Percentiles rank a stretch among this genome's conserved stretches.
Conservation (phyloP, 768 basidiomycete species). For the Suillus brevipes region DNA sequence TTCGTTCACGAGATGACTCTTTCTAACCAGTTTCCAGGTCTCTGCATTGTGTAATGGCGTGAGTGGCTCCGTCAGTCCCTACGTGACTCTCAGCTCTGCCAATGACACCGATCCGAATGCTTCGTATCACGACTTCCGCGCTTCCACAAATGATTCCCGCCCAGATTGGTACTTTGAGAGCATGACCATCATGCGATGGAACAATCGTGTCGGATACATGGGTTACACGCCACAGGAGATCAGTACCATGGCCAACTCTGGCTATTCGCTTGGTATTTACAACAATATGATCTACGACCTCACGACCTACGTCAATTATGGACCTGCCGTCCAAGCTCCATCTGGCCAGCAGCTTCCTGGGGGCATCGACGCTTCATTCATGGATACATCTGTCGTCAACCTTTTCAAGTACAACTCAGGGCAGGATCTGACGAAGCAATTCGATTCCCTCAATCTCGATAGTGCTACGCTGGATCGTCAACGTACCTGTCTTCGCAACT, state of each 20-base stretch:
- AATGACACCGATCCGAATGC: constrained; percentile 79
- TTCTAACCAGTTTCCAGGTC: constrained; percentile 49
- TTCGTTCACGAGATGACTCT: background rate
- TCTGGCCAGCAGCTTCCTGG: constrained; percentile 44
- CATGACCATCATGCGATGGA: constrained; percentile 93
- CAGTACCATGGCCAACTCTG: constrained; percentile 61
- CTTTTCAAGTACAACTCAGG: constrained; percentile 80
- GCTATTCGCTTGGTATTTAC: constrained; percentile 80
- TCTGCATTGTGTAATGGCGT: constrained; percentile 90
- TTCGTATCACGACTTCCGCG: constrained; percentile 95
- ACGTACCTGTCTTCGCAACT: constrained; percentile 86
- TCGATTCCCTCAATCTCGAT: constrained; percentile 66
- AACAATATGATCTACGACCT: constrained; percentile 86
- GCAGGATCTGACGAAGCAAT: constrained; percentile 73
- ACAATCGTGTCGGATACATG: constrained; percentile 82
- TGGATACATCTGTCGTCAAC: constrained; percentile 65
- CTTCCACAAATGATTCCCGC: constrained; percentile 80
- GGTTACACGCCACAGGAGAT: constrained; percentile 81
- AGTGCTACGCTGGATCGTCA: constrained; percentile 63
- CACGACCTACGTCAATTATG: constrained; percentile 72
- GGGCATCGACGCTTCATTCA: constrained; percentile 58
- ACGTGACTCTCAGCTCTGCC: constrained; percentile 70
- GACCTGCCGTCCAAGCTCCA: constrained; percentile 57
- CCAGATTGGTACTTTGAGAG: constrained; percentile 98
- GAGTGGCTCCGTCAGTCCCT: constrained; percentile 78